These are phyloP conservation scores for Mortierella sp. DNA, from an alignment of 371 early-diverging fungal genomes.

Conservation along the genomic window DNA sequence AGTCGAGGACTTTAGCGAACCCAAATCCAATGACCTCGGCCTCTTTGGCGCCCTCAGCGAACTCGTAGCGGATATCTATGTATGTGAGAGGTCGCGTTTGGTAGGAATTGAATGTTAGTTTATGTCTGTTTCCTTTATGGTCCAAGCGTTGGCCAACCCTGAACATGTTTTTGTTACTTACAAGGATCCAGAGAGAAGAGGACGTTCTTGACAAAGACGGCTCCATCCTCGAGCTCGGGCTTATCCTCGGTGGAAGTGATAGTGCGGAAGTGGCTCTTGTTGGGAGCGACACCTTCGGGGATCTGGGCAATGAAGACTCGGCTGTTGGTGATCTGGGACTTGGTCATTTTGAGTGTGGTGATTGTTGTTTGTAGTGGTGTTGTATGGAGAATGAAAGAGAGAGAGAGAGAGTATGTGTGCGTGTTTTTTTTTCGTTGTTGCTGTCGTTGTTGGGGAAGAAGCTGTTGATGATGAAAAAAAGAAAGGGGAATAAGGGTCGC, in stretches of 20 bases:
- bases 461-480: background rate
- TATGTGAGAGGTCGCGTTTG: too few species aligned
- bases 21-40: slow-evolving; percentile 32
- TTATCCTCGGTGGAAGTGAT: slow-evolving; percentile 23
- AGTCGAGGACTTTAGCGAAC: slow-evolving; percentile 37
- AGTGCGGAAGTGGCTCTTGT: slow-evolving; percentile 42
- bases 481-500: background rate
- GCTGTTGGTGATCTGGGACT: slow-evolving; percentile 24
- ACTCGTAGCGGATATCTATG: slow-evolving; percentile 41
- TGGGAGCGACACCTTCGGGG: slow-evolving; percentile 49
- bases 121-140: too few species aligned
- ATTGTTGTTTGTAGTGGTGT: background rate
- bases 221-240: slow-evolving; percentile 46
- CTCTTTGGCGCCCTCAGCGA: slow-evolving; percentile 25
- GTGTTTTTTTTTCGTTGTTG: background rate
- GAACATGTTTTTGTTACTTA: slow-evolving; percentile 34
- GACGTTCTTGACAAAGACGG: slow-evolving; percentile 58
- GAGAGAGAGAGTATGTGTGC: background rate
- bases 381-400: too few species aligned
- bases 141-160: too few species aligned
- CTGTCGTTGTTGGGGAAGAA: background rate
- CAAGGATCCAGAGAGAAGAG: slow-evolving; percentile 54
- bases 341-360: slow-evolving; percentile 3
- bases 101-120: too few species aligned
- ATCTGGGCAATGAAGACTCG: slow-evolving; percentile 43